A percentile compares a stretch with the other conserved stretches of the same genome.
phyloP scores from a whole-genome alignment of 1,284 basidiomycete genomes.

The Coniferiporia weirii region DNA sequence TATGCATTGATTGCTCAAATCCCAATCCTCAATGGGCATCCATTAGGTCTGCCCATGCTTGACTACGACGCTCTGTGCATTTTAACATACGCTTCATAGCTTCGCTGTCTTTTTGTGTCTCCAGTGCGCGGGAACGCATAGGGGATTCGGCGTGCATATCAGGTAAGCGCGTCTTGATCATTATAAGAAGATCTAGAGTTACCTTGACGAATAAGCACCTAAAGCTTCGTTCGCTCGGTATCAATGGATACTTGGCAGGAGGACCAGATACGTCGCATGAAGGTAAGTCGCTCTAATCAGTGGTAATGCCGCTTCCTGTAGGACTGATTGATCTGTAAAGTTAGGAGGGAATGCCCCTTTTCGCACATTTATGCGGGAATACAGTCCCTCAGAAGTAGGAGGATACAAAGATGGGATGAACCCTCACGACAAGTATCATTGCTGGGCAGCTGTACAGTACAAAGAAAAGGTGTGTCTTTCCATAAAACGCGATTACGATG shows the following conservation, averaged over 20 bases:
- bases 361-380: slow-evolving; percentile 71
- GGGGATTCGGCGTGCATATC: slow-evolving; percentile 85
- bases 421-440: slow-evolving; percentile 81
- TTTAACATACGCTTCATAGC: slow-evolving; percentile 34
- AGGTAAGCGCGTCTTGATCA: slow-evolving; percentile 41
- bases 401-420: slow-evolving; percentile 70
- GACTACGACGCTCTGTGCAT: not conserved
- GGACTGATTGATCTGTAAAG: slow-evolving; percentile 32
- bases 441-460: slow-evolving; percentile 89
- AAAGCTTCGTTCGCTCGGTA: slow-evolving; percentile 86
- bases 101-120: slow-evolving; percentile 88
- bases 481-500: slow-evolving; percentile 14
- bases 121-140: slow-evolving; percentile 85
- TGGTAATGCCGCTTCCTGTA: slow-evolving; percentile 18
- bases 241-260: slow-evolving; percentile 97
- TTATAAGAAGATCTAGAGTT: not conserved
- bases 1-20: slow-evolving; percentile 77
- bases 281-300: slow-evolving; percentile 43
- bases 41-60: slow-evolving; percentile 43
- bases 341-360: slow-evolving; percentile 84
- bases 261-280: slow-evolving; percentile 87
- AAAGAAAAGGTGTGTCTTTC: slow-evolving; percentile 68
- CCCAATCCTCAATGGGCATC: slow-evolving; percentile 93
- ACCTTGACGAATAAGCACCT: slow-evolving; percentile 1
- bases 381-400: slow-evolving; percentile 63